Conservation (phyloP, 306 rosid species). For the Acacia acuminata region DNA sequence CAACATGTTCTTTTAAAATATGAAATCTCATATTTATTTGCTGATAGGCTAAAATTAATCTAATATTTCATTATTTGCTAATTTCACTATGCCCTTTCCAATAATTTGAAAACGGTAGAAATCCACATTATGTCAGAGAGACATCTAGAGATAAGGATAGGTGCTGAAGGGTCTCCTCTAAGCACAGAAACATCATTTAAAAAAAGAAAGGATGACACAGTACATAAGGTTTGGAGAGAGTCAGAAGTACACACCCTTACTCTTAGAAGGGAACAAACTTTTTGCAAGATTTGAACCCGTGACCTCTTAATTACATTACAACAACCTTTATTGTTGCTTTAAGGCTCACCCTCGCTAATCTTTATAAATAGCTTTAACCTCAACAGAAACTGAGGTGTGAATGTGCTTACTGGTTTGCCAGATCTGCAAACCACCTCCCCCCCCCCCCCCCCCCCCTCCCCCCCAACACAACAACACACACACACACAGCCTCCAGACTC, state of each 20-base stretch:
- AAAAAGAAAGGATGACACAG: no score
- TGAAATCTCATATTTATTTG: slow-evolving; percentile 6
- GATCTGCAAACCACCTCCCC: not conserved
- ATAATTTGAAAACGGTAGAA: slow-evolving; percentile 21
- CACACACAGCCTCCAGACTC: not conserved
- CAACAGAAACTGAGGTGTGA: not conserved
- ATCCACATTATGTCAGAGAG: not conserved
- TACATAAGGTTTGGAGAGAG: no score
- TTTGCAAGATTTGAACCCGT: no score
- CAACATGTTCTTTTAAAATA: slow-evolving; percentile 28
- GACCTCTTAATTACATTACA: no score
- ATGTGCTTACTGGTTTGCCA: not conserved
- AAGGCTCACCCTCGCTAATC: no score
- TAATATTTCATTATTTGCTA: slow-evolving; percentile 6
- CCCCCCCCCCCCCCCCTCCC: no score
- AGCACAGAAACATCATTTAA: not conserved
- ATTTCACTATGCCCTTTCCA: slow-evolving; percentile 17
- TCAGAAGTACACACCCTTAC: no score
- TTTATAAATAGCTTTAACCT: not conserved
- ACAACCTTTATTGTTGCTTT: no score
- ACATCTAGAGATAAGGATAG: not conserved
- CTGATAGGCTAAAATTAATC: not conserved
- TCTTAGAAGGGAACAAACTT: rapidly evolving
- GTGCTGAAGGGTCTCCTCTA: not conserved
- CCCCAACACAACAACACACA: no score